Evolutionary conservation across 78 protist species (phyloP).

Genomic region (Dictyostelium citrinum): DNA sequence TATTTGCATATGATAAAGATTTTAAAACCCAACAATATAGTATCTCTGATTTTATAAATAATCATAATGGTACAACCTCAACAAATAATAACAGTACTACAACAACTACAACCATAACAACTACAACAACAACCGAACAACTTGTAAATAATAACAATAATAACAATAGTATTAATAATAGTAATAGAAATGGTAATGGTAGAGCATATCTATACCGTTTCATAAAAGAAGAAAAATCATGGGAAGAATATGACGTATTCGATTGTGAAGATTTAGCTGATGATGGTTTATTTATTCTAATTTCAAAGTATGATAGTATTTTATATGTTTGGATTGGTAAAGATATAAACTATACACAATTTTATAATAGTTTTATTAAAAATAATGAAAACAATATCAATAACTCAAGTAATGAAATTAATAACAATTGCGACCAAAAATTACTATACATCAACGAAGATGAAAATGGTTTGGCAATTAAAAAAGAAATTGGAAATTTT

Average conservation of each 20-base stretch:
- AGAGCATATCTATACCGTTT: slow-evolving; percentile 66
- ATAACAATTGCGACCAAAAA: background rate
- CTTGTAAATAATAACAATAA: background rate
- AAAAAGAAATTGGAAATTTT: slow-evolving; percentile 31
- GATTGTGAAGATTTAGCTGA: slow-evolving; percentile 68
- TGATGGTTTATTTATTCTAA: slow-evolving; percentile 48
- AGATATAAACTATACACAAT: background rate
- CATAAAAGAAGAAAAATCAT: slow-evolving; percentile 8
- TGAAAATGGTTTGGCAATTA: background rate
- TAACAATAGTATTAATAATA: background rate
- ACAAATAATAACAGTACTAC: background rate
- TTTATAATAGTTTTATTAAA: background rate
- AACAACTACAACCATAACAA: slow-evolving; percentile 21
- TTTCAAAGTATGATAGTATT: slow-evolving; percentile 31
- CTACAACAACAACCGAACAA: background rate
- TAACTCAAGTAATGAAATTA: background rate
- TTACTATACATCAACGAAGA: background rate
- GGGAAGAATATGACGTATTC: slow-evolving; percentile 49
- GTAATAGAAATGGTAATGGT: background rate
- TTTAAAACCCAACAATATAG: background rate
- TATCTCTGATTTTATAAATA: background rate
- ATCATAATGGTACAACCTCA: background rate
- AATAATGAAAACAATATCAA: background rate
- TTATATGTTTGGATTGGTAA: slow-evolving; percentile 65
- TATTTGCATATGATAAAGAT: slow-evolving; percentile 24